Conservation (phyloP, 1,284 basidiomycete genomes). For the Neotropicomus parvogracilis region DNA sequence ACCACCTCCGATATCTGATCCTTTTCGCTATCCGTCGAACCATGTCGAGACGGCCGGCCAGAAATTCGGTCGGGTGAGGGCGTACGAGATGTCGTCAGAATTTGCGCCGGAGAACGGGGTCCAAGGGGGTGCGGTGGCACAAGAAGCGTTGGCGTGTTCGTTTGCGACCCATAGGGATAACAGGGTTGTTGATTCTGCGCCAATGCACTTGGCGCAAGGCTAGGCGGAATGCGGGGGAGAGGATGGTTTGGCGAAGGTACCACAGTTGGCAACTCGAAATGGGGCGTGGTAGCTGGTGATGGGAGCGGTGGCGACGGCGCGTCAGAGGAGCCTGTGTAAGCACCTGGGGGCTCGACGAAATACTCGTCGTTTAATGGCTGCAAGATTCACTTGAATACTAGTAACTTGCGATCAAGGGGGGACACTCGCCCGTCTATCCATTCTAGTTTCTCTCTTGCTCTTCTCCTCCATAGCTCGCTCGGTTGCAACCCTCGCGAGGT, state of each 20-base stretch:
- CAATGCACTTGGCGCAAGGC: slow-evolving; percentile 19
- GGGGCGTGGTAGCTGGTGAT: slow-evolving; percentile 38
- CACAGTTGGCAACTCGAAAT: slow-evolving; percentile 35
- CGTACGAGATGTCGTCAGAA: slow-evolving; percentile 45
- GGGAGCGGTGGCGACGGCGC: slow-evolving; percentile 38
- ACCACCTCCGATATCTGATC: slow-evolving; percentile 20
- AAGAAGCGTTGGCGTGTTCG: slow-evolving; percentile 37
- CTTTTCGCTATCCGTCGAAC: slow-evolving; percentile 26
- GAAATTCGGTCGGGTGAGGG: slow-evolving; percentile 44
- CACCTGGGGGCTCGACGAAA: slow-evolving; percentile 18
- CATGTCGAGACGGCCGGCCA: slow-evolving; percentile 17
- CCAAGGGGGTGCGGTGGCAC: slow-evolving; percentile 68
- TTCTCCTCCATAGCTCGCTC: slow-evolving; percentile 60
- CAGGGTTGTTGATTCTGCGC: slow-evolving; percentile 17
- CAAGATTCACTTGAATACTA: neutral
- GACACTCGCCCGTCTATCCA: slow-evolving; percentile 51
- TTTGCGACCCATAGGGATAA: slow-evolving; percentile 25
- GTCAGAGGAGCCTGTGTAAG: slow-evolving; percentile 30
- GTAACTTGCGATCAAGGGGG: slow-evolving; percentile 18
- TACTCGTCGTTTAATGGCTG: slow-evolving; percentile 31
- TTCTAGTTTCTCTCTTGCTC: slow-evolving; percentile 54
- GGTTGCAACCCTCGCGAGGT: slow-evolving; percentile 61
- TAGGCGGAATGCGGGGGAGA: slow-evolving; percentile 37
- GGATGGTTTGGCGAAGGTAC: slow-evolving; percentile 36
- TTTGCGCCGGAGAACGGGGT: slow-evolving; percentile 56